Evolutionary conservation across 2,329 filamentous ascomycete species (phyloP), one percentile per base, ranked within the genome.

Genomic region (Aspergillus terreus): DNA sequence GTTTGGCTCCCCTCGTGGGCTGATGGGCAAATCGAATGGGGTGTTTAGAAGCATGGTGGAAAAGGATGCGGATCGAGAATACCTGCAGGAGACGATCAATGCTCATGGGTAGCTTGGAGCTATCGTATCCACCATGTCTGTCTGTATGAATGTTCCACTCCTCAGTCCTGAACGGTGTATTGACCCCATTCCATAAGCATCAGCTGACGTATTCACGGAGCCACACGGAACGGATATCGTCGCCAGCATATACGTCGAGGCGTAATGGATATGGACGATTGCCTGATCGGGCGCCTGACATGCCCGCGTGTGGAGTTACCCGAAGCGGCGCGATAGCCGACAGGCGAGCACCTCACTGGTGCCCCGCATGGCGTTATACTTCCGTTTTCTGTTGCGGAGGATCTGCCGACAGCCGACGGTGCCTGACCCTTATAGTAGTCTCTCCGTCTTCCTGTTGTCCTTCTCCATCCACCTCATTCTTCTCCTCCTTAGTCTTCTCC

Each of bases 1-100:
- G 70, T 88, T 80, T 67, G 86, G 85, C 2, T 75, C 74, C 5
- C 86, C 86, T 1, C 72, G 65, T 58, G 81, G 85, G 61, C 69
- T 90, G 52, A 83, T 85, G 14, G 11, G 15, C 11, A n/a, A 32
- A 11, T 9, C 25, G 1, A 23, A 49, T 2, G 51, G 54, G 1
- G 17, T 48, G n/a, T 56, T 56, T 14, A 45, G 51, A 7, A 30
- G 48, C 0, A 44, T 56, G 46, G 45, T 56, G 6, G 12, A 35
- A 46, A 19, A 19, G 15, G 35, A 38, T 15, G 35, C 35, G 9
- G 35, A 38, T 9, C 27, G 10, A 11, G 27, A 30, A 10, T 10
- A 30, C 27, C 27, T 30, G 3, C 7, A 10, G 10, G 9, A 2
- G 27, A 4, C 7, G 7, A 30, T 30, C 27, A 11, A 30, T 10